Evolutionary conservation across 2,329 filamentous ascomycete genomes (phyloP).

Genomic region (Juglanconis sp.): DNA sequence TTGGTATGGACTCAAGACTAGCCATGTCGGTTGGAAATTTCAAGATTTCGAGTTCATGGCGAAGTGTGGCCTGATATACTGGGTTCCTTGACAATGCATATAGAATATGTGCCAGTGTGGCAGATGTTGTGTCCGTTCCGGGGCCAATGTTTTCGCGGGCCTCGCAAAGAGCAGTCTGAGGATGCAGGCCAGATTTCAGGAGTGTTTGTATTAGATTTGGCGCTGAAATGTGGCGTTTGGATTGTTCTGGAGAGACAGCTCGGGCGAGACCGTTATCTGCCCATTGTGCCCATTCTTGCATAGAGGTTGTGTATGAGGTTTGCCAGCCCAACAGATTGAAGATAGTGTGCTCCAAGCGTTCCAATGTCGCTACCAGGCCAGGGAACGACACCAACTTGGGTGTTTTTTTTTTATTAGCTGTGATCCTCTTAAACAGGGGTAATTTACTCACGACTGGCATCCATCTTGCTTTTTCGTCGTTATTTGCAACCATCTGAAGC

Average conservation of each 20-base stretch:
- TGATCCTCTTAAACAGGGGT: fast-evolving
- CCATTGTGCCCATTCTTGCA: neutral
- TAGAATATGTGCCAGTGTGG: slow-evolving; percentile 28
- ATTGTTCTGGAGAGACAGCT: neutral
- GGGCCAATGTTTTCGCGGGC: slow-evolving; percentile 30
- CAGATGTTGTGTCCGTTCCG: slow-evolving; percentile 31
- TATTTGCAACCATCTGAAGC: slow-evolving; percentile 25
- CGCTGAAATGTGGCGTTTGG: neutral
- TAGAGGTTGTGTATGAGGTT: neutral
- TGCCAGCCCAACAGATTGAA: neutral
- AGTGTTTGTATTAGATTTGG: slow-evolving; percentile 24
- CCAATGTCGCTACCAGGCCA: neutral
- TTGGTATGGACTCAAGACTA: slow-evolving; percentile 22
- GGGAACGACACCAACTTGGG: slow-evolving; percentile 8
- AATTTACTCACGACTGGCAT: slow-evolving; percentile 25
- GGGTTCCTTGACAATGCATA: slow-evolving; percentile 27
- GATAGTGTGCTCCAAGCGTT: neutral
- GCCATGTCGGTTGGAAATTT: slow-evolving; percentile 25
- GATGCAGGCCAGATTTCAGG: slow-evolving; percentile 20
- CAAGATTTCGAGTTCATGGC: slow-evolving; percentile 19
- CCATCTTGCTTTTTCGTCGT: slow-evolving; percentile 28
- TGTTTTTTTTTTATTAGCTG: neutral
- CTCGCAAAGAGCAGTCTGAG: slow-evolving; percentile 26
- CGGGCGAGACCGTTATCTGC: neutral
- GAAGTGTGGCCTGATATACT: slow-evolving; percentile 23